Evolutionary conservation across 1,139 yeast species (phyloP), one percentile per base, ranked within the genome.

Genomic region (Sugiyamaella novakii): DNA sequence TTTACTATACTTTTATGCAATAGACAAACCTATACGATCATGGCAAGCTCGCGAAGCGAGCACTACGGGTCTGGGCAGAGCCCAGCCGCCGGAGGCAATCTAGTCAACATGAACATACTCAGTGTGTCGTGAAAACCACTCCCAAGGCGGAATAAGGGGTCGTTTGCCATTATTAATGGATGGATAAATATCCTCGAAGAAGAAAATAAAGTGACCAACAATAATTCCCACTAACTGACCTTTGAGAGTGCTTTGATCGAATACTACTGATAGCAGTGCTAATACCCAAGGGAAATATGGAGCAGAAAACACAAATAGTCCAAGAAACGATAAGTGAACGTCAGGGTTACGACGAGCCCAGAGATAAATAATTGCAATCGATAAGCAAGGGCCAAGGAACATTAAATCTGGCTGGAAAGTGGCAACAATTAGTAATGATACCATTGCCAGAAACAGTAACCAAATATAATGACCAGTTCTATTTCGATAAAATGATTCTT

Each of bases 311-410:
- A 60, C 68, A 47, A 74, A 58, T 14, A 74, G 50, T 6, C 77
- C 76, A 51, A 74, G 56, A 21, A 73, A 57, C 2, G 71, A 61
- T 21, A 75, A 58, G 31, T 67, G 67, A 19, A 68, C 64, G 24
- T 66, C 67, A 2, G 77, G 74, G 52, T 75, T 69, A 19, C 75
- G 68, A 21, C 77, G 68, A 0, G 78, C 66, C 77, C 79, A 75
- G 30, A 77, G 60, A 55, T 73, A 77, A 2, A 72, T 55, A 44
- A 77, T 50, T 3, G 72, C 64, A 42, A 71, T 69, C 19, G 70
- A 60, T 15, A 77, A 60, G 24, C 67, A 64, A 1, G 66, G 59
- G 5, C 77, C 76, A 18, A 75, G 60, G 25, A 68, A 56, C 22
- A 65, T 63, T 28, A 71, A 54, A 8, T 67, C 63, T 21, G 59